Base-by-base conservation (phyloP, 345 rosid genomes). In the Arabis alpina region DNA sequence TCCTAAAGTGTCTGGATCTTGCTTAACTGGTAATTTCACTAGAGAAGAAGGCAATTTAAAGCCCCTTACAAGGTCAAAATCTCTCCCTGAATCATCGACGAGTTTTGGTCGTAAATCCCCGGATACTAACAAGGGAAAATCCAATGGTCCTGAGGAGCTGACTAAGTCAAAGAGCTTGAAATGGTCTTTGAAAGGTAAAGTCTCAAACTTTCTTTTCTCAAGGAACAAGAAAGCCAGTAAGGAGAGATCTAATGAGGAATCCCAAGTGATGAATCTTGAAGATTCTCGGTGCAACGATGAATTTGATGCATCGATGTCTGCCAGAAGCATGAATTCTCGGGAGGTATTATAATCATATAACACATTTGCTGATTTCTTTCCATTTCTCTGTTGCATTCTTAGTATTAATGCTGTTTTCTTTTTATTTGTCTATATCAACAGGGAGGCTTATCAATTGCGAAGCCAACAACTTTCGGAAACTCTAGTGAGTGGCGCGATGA, bases 41-140 rank as follows among this genome's bases (percentile, higher is more conserved):
- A 79, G 80, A 54, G 92, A 84, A 63, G 86, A 83, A 55, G 72
- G 67, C 16, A 34, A 44, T 8, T 67, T 10, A 36, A 81, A 50
- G 54, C 75, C 88, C 74, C 89, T 89, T 62, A 43, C 64, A 19
- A 83, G 99, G 72, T 91, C 98, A 43, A 84, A 87, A 74, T 94
- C 98, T 54, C 78, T 91, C 27, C 90, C 96, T 13, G 88, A 74
- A 32, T 92, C 92, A 59, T 82, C 87, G 4, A 75, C 75, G 14
- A 77, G 72, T 79, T 83, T 80, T 69, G 79, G 61, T 77, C 79
- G 66, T 24, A 79, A 80, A 50, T 74, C 66, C 27, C 66, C 79
- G 5, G 82, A 81, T 58, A 69, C 86, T 7, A 83, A 80, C 72
- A 66, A 66, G 63, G 75, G 80, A n/a, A 76, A 78, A 63, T 12